Evolutionary conservation across 352 stramenopile genomes (phyloP), one percentile per base, ranked within the genome.

Genomic region (Globisporangium acanthophoron): DNA sequence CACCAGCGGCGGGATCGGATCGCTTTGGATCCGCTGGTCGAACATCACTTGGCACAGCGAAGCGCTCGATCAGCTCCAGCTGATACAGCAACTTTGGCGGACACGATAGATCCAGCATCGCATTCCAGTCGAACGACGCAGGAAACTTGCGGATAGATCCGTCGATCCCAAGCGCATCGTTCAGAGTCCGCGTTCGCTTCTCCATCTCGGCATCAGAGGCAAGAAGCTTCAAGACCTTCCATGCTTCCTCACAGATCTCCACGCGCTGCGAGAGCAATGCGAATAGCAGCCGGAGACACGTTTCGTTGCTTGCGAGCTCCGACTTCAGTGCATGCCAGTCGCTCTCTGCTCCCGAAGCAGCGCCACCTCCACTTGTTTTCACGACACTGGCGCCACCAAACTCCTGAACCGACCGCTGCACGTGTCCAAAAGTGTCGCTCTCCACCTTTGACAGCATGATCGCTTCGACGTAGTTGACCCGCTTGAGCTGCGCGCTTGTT

Each of bases 211-310:
- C 63, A 61, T 91, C 74, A 20, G 75, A 76, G 33, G 73, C 70
- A 13, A 94, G 60, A 33, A 92, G 61, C 50, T 88, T 92, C 15
- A 94, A 49, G 20, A 92, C 65, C 55, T 89, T 89, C 77, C 77
- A 89, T 11, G 77, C 78, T 68, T 89, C 84, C 61, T 90, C 84
- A 49, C 72, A 76, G 20, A 88, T 76, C 35, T 66, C 70, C 33
- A 71, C 65, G 4, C 62, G 62, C 31, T 75, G 74, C 3, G 73
- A 71, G 12, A 92, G 61, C 47, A 88, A 56, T 3, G 73, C 56
- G 54, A 88, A 86, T 5, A 93, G 24, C 27, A 80, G 59, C 33
- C 55, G 40, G 43, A 84, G 21, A 60, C 67, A 78, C 0, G 54
- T 69, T 27, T 73, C 61, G 44, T 72, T 85, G 49, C 65, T 71